phyloP scores from a whole-genome alignment of 805 yeast genomes.

The Phaffomyces opuntiae region DNA sequence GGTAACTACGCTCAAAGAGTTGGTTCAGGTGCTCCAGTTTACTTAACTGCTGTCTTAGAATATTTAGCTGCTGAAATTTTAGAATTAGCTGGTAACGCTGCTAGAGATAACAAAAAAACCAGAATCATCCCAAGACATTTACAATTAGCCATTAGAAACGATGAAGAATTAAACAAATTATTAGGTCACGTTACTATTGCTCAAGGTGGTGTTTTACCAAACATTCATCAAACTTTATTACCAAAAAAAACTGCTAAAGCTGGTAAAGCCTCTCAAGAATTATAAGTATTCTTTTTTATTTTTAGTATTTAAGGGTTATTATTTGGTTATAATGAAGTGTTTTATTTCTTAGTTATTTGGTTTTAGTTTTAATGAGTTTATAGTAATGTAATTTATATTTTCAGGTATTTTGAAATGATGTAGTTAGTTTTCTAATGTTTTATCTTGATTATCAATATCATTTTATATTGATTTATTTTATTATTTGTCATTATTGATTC shows the following conservation, averaged over 20 bases:
- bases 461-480: background rate
- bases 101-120: constrained; percentile 98
- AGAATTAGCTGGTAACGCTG: constrained; percentile 99
- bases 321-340: no score
- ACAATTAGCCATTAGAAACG: constrained; percentile 97
- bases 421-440: no score
- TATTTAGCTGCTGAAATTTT: constrained; percentile 96
- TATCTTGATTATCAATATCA: no score
- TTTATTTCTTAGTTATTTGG: no score
- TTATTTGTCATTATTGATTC: no score
- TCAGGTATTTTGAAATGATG: background rate
- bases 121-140: constrained; percentile 98
- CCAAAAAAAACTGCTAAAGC: constrained; percentile 63
- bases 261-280: constrained; percentile 60
- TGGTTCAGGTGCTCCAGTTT: constrained; percentile 99
- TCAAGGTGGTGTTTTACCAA: constrained; percentile 99
- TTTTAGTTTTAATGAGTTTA: background rate
- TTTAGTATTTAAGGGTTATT: no score
- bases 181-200: constrained; percentile 93
- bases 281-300: constrained; percentile 25
- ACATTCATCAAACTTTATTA: constrained; percentile 90
- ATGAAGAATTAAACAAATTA: constrained; percentile 95
- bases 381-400: constrained; percentile 1
- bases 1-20: constrained; percentile 98
- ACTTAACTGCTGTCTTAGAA: constrained; percentile 94